Evolutionary conservation across 768 basidiomycete species (phyloP), one percentile per base, ranked within the genome.

Genomic region (Lentinus tigrinus): DNA sequence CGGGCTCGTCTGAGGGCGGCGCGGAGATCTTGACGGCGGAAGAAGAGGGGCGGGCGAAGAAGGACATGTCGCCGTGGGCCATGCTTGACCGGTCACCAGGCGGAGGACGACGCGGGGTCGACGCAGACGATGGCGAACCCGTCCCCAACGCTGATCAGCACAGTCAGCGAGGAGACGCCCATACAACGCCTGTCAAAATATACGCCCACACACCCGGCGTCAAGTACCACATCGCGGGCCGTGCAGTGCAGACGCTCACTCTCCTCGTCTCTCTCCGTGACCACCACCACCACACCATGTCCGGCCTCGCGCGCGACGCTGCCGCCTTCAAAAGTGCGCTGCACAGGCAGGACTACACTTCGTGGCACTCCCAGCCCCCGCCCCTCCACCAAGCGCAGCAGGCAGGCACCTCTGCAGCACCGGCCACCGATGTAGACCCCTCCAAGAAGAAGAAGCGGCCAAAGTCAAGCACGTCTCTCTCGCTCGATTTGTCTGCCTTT

Each of bases 11-110:
- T 34, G 78, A 72, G 52, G 74, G 73, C 26, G 90, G 89, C 52
- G 82, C 78, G 39, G 87, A 87, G 61, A 93, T 93, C 75, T 79
- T 85, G 60, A 93, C 81, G 53, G 89, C 87, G 31, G 83, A 75
- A 43, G 76, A 82, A 40, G 74, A 82, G 65, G 89, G 83, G 65
- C 82, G 80, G 36, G 84, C 70, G 71, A 91, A 89, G 79, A 85
- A 84, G 63, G 87, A 83, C 88, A 90, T 90, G 59, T 65, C 67
- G 52, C 67, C 64, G 56, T 60, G 59, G 36, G 65, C 63, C 67
- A 68, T 68, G 60, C 56, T 62, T 54, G 60, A 61, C 62, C 57
- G 56, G 57, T 54, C 58, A 61, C 62, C 57, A 58, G 57, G 60
- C 54, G 52, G 63, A 50, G 39, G 54, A 60, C 60, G 57, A 46